These are phyloP conservation scores for Fragaria ananassa DNA, from an alignment of 306 rosid species.

Conservation along the genomic window DNA sequence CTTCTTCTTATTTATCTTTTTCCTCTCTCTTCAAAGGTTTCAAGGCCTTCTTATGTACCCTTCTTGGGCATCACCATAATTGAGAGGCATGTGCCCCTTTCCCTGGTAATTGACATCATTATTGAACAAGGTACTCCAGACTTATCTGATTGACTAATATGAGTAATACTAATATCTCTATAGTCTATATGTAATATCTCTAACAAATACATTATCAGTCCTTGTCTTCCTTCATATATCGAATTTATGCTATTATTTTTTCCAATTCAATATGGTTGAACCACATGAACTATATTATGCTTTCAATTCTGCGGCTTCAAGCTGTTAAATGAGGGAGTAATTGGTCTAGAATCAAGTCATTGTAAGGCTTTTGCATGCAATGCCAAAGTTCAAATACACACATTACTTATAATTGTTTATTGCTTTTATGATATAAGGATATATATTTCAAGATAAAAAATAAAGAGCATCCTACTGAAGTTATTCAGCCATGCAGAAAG, in stretches of 20 bases:
- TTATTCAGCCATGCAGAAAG: neutral
- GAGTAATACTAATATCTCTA: too few species aligned
- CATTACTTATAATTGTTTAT: neutral
- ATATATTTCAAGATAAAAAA: neutral
- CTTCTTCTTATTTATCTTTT: slow-evolving; percentile 5
- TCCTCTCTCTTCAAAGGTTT: slow-evolving; percentile 43
- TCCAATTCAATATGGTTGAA: neutral
- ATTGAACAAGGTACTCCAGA: slow-evolving; percentile 76
- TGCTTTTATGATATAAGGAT: neutral
- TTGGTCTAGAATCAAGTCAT: neutral
- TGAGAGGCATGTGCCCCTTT: slow-evolving; percentile 71
- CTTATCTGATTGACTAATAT: too few species aligned
- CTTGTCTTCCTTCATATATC: neutral
- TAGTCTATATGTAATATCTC: neutral
- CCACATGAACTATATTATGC: neutral
- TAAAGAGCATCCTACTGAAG: neutral
- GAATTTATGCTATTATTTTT: neutral
- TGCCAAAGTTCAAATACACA: neutral
- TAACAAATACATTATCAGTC: neutral
- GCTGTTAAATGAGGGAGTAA: neutral
- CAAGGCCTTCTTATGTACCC: slow-evolving; percentile 88
- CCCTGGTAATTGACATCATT: slow-evolving; percentile 73
- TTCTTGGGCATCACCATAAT: slow-evolving; percentile 59
- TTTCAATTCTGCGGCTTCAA: neutral
- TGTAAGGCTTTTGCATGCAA: neutral